phyloP scores from a whole-genome alignment of 2,329 filamentous ascomycete species.

The Pseudocercospora fijiensis region DNA sequence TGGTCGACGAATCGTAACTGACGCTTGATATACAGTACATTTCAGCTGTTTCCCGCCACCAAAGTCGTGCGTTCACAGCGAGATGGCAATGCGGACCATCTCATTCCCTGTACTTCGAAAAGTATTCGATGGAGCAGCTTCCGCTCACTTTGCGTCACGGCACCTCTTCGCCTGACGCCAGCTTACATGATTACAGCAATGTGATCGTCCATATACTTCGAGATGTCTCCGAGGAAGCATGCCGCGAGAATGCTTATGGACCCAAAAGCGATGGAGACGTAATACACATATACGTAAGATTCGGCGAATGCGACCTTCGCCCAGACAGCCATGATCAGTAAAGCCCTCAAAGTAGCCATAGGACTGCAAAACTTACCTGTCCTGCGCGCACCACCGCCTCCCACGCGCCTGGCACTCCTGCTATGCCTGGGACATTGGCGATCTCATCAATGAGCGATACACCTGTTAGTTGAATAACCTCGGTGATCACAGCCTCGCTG shows the following conservation, averaged over 20 bases:
- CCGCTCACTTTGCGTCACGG: background rate
- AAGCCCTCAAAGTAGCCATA: background rate
- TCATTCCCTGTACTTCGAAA: background rate
- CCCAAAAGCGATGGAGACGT: slow-evolving; percentile 36
- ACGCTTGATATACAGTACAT: background rate
- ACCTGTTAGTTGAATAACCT: slow-evolving; percentile 56
- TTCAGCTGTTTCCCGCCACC: background rate
- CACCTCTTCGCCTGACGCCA: background rate
- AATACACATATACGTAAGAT: slow-evolving; percentile 34
- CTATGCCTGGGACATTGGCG: slow-evolving; percentile 53
- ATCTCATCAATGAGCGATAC: slow-evolving; percentile 54
- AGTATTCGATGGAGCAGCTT: background rate
- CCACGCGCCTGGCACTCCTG: slow-evolving; percentile 45
- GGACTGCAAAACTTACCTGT: slow-evolving; percentile 14
- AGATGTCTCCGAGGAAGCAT: slow-evolving; percentile 37
- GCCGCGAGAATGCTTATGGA: slow-evolving; percentile 31
- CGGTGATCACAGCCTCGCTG: slow-evolving; percentile 42
- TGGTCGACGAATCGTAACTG: background rate
- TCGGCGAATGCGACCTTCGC: slow-evolving; percentile 34
- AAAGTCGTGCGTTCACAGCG: background rate
- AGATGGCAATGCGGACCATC: background rate
- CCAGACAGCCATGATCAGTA: slow-evolving; percentile 11
- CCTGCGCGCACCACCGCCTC: slow-evolving; percentile 29
- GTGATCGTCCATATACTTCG: slow-evolving; percentile 28
- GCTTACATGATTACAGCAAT: slow-evolving; percentile 15